phyloP scores from a whole-genome alignment of 345 rosid species.

The Salix brachista region DNA sequence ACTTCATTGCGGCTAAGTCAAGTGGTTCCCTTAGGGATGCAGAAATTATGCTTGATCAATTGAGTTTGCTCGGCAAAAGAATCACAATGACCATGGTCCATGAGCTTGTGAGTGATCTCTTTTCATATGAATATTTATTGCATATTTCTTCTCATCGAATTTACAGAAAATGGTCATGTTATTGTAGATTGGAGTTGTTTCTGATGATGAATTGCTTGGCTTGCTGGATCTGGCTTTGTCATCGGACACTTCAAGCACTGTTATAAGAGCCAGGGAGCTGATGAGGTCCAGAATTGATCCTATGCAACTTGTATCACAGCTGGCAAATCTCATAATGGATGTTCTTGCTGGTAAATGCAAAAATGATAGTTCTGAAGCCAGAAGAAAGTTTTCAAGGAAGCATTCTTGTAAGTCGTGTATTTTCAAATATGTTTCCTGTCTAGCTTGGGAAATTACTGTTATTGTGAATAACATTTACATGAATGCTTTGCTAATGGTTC shows the following conservation, averaged over 20 bases:
- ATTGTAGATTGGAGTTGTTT: conserved; percentile 75
- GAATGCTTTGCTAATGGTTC: neutral
- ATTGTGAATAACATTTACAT: neutral
- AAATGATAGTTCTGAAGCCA: conserved; percentile 58
- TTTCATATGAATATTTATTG: conserved; percentile 1
- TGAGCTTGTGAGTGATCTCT: conserved; percentile 67
- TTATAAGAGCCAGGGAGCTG: conserved; percentile 83
- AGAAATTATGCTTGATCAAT: conserved; percentile 93
- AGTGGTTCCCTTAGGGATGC: conserved; percentile 95
- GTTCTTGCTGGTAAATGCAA: conserved; percentile 64
- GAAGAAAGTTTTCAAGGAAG: conserved; percentile 48
- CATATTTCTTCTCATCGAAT: neutral
- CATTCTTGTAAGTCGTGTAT: conserved; percentile 53
- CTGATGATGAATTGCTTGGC: conserved; percentile 92
- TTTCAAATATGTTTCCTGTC: neutral
- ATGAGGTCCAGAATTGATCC: conserved; percentile 96
- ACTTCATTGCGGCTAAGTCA: conserved; percentile 85
- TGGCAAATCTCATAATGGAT: conserved; percentile 92
- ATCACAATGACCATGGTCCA: conserved; percentile 68
- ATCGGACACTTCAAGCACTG: conserved; percentile 87
- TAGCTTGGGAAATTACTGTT: neutral
- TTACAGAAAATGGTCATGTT: conserved; percentile 11
- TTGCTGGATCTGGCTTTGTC: conserved; percentile 89
- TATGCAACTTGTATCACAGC: conserved; percentile 85
- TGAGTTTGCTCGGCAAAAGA: conserved; percentile 82